phyloP scores from a whole-genome alignment of 2,329 filamentous ascomycete species.

The Aureobasidium musti region DNA sequence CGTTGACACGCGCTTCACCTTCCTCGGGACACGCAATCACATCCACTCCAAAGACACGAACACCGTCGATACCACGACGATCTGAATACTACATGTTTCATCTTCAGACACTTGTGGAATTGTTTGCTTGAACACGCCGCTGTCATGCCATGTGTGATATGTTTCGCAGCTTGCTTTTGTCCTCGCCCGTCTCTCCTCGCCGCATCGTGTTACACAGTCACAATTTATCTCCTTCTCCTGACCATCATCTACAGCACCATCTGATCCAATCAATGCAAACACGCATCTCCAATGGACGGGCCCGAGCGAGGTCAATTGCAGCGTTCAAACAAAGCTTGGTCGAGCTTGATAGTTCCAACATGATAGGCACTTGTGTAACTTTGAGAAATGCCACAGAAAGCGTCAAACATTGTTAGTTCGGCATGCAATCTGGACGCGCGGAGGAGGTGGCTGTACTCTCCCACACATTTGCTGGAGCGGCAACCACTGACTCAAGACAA shows the following conservation, averaged over 20 bases:
- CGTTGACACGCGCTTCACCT: slow-evolving; percentile 21
- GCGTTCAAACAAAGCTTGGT: slow-evolving; percentile 9
- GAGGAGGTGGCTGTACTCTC: slow-evolving; percentile 10
- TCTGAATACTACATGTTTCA: slow-evolving; percentile 25
- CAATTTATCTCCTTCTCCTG: slow-evolving; percentile 23
- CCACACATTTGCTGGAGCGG: neutral
- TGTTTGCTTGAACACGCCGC: slow-evolving; percentile 7
- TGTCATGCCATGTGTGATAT: neutral
- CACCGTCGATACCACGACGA: slow-evolving; percentile 14
- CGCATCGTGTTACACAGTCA: slow-evolving; percentile 4
- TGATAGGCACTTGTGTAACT: neutral
- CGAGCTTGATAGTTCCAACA: slow-evolving; percentile 11
- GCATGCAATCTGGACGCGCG: slow-evolving; percentile 8
- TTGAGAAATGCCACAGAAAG: slow-evolving; percentile 6
- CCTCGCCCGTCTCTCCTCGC: neutral
- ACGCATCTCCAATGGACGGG: neutral
- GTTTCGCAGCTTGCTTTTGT: neutral
- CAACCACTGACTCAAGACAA: neutral
- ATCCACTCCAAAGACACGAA: slow-evolving; percentile 14
- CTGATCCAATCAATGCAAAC: slow-evolving; percentile 16
- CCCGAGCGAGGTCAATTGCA: slow-evolving; percentile 14
- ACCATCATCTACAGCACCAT: neutral
- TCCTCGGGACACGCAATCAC: slow-evolving; percentile 24
- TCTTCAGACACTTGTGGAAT: slow-evolving; percentile 11
- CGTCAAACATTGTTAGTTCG: slow-evolving; percentile 9